Evolutionary conservation across 208 protist genomes (phyloP), one percentile per base, ranked within the genome.

Genomic region (Wallacemonas sp.): DNA sequence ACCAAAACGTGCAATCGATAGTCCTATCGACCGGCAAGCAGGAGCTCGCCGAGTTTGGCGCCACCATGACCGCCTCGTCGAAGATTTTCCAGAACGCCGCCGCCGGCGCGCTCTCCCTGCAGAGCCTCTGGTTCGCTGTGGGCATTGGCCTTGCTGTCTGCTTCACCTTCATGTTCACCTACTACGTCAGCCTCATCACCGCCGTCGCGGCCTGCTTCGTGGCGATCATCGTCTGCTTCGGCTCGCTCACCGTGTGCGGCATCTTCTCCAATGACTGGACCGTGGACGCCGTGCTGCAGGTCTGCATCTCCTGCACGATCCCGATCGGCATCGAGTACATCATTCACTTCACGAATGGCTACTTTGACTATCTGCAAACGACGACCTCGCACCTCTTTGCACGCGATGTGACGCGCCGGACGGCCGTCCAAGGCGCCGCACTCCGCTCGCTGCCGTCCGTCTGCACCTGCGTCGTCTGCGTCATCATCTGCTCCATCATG

Each of bases 291-390:
- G 55, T 77, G 26, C 65, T 79, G 63, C 76, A 83, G 67, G 75
- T 84, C 48, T 79, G 83, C 49, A 44, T 84, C 44, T 78, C 74
- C 32, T 79, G 61, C 42, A 78, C 79, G 14, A 71, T 89, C 23
- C 77, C 72, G 12, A 74, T 89, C 33, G 68, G 66, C 26, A 63
- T 83, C 25, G 79, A 84, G 67, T 84, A 89, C 66, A 59, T 77
- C 16, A 65, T 89, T 25, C 74, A 86, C 68, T 72, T 84, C 46
- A 61, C 66, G 41, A 74, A 65, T 29, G 80, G 77, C 12, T 89
- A 89, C 74, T 77, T 76, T 22, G 83, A 89, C 65, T 89, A 84
- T 62, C 62, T 89, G 61, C 77, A 89, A 44, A 76, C 71, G 45
- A 82, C 79, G 31, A 81, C 81, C 31, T 86, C 83, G 25, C 70